A percentile compares a stretch with the other conserved stretches of the same genome.
These are phyloP conservation scores for Leishmania tarentolae DNA, from an alignment of 208 protist species.

Conservation along the genomic window DNA sequence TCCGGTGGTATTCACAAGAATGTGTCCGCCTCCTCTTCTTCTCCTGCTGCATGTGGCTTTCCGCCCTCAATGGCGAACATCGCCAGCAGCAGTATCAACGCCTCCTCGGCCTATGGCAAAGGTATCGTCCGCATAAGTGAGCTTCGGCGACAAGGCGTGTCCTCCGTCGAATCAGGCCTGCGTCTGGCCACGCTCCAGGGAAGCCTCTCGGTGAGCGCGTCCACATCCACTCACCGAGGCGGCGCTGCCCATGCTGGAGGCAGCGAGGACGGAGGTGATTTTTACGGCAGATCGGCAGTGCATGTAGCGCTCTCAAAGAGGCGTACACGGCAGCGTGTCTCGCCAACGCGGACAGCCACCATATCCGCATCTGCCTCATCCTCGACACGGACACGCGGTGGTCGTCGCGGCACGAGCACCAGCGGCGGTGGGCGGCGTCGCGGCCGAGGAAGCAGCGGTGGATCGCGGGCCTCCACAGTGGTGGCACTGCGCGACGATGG, in stretches of 20 bases:
- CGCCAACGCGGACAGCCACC: not conserved
- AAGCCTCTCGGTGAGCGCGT: not conserved
- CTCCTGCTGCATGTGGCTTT: not conserved
- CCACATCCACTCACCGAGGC: not conserved
- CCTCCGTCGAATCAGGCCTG: conserved; percentile 19
- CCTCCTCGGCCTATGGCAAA: conserved; percentile 43
- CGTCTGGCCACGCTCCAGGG: conserved; percentile 10
- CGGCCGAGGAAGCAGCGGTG: not conserved
- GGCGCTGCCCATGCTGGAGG: not conserved
- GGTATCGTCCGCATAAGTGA: conserved; percentile 79
- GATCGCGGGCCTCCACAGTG: not conserved
- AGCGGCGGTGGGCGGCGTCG: not conserved
- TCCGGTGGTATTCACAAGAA: not conserved
- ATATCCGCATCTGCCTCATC: not conserved
- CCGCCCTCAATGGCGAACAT: not conserved
- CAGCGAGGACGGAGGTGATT: not conserved
- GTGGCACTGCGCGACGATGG: conserved; percentile 48
- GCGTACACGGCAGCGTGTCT: not conserved
- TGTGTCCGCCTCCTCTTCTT: not conserved
- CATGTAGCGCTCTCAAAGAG: not conserved
- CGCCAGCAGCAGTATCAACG: not conserved
- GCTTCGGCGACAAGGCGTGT: conserved; percentile 30
- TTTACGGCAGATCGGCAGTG: not conserved
- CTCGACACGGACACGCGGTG: not conserved
- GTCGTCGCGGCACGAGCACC: not conserved